A percentile compares a stretch with the other conserved stretches of the same genome.
phyloP scores from a whole-genome alignment of 176 grass and related monocot genomes.

The Luzula sylvatica region DNA sequence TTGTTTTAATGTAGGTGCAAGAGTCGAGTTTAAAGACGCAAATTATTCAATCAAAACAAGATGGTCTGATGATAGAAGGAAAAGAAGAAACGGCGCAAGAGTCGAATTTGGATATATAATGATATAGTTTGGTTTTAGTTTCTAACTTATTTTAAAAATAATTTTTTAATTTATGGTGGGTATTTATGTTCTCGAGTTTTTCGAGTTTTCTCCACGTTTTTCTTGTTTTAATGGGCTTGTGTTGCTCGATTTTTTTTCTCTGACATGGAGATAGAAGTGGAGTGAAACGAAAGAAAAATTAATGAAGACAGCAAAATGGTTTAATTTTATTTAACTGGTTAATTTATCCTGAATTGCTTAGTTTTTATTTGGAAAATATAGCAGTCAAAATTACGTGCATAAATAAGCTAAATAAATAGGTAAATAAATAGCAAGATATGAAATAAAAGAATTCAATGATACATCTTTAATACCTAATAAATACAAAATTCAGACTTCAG shows the following conservation, averaged over 20 bases:
- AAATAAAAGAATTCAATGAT: too few relatives aligned
- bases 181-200: slow-evolving; percentile 39
- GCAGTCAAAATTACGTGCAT: not conserved
- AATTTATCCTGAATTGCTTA: not conserved
- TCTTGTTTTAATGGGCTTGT: slow-evolving; percentile 23
- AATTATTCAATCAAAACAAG: slow-evolving; percentile 49
- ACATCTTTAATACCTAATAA: too few relatives aligned
- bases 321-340: slow-evolving; percentile 9
- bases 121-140: slow-evolving; percentile 15
- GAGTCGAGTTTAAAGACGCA: slow-evolving; percentile 86
- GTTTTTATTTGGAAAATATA: not conserved
- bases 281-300: slow-evolving; percentile 32
- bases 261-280: slow-evolving; percentile 61
- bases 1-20: slow-evolving; percentile 42
- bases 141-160: slow-evolving; percentile 22
- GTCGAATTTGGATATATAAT: slow-evolving; percentile 9
- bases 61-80: slow-evolving; percentile 14
- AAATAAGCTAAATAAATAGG: too few relatives aligned
- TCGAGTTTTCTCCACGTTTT: not conserved
- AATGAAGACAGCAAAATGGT: slow-evolving; percentile 4
- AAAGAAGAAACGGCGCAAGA: too few relatives aligned
- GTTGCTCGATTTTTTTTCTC: slow-evolving; percentile 3
- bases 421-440: too few relatives aligned
- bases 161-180: slow-evolving; percentile 23
- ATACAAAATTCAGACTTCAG: too few relatives aligned